Conservation (phyloP, 1,284 basidiomycete species). For the Cryptococcus deneoformans region DNA sequence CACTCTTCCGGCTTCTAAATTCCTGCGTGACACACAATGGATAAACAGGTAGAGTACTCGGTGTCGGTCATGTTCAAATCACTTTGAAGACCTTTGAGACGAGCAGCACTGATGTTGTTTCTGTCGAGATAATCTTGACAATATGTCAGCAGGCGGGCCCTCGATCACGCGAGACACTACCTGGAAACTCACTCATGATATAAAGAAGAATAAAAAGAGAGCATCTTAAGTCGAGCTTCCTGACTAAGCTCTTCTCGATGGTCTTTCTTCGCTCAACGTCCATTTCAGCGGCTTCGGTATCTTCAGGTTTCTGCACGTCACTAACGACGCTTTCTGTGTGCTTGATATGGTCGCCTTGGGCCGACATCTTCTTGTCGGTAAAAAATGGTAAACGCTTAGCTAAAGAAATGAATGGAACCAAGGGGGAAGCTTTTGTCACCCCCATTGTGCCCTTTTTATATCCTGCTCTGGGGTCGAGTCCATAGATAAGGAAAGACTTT, state of each 20-base stretch:
- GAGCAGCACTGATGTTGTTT: constrained; percentile 19
- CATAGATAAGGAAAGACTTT: no score
- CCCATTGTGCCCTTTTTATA: neutral
- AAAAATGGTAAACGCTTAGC: neutral
- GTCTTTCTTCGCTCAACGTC: constrained; percentile 14
- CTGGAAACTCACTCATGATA: constrained; percentile 28
- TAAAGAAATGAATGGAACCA: no score
- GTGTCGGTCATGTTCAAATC: constrained; percentile 64
- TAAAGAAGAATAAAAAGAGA: constrained; percentile 36
- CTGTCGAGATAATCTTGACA: constrained; percentile 28
- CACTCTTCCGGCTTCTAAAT: constrained; percentile 5
- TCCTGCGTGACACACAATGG: constrained; percentile 62
- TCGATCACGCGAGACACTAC: neutral
- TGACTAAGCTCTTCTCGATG: constrained; percentile 31
- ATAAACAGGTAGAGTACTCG: constrained; percentile 68
- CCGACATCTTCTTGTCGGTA: neutral
- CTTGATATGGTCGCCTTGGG: constrained; percentile 2
- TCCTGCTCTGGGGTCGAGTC: no score
- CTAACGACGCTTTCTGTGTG: constrained; percentile 1
- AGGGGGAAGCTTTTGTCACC: neutral
- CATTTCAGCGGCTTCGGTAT: constrained; percentile 1
- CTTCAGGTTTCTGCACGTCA: constrained; percentile 8
- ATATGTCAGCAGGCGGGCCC: neutral
- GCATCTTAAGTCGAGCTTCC: constrained; percentile 33
- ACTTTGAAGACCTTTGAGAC: constrained; percentile 56